phyloP scores from a whole-genome alignment of 306 rosid genomes.

The Purshia tridentata region DNA sequence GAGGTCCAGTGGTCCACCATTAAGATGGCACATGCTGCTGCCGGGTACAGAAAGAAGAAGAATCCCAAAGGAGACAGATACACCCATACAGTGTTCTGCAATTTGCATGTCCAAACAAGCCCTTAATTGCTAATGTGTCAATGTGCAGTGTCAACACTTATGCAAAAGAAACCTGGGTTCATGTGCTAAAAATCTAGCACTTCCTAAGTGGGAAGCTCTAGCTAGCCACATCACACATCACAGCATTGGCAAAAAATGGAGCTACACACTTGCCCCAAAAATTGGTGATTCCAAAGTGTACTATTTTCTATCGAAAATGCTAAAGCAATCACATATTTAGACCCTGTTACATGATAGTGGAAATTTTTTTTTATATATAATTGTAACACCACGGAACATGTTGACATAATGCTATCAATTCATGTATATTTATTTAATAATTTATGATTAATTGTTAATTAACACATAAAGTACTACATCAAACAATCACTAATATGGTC shows the following conservation, averaged over 20 bases:
- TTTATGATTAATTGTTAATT: too few relatives aligned
- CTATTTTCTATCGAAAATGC: too few relatives aligned
- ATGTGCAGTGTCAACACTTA: neutral
- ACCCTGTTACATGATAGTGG: too few relatives aligned
- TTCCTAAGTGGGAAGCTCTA: neutral
- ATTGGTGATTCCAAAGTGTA: too few relatives aligned
- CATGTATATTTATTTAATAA: too few relatives aligned
- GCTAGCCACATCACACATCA: neutral
- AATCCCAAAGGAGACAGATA: conserved; percentile 14
- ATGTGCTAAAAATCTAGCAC: neutral
- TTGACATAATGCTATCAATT: too few relatives aligned
- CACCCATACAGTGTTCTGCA: conserved; percentile 11
- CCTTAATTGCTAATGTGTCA: neutral
- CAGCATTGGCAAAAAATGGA: neutral
- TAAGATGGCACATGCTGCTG: conserved; percentile 59
- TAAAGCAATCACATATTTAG: too few relatives aligned
- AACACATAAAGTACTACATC: too few relatives aligned
- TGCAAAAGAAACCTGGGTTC: neutral
- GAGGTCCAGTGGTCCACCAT: conserved; percentile 51
- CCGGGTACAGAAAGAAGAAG: conserved; percentile 22
- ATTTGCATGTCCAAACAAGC: conserved; percentile 1
- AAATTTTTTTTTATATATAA: too few relatives aligned
- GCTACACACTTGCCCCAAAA: too few relatives aligned
- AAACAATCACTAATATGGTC: too few relatives aligned
- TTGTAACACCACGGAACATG: too few relatives aligned